Evolutionary conservation across 305 asterid species (phyloP).

Genomic region (Solanum chacoense): DNA sequence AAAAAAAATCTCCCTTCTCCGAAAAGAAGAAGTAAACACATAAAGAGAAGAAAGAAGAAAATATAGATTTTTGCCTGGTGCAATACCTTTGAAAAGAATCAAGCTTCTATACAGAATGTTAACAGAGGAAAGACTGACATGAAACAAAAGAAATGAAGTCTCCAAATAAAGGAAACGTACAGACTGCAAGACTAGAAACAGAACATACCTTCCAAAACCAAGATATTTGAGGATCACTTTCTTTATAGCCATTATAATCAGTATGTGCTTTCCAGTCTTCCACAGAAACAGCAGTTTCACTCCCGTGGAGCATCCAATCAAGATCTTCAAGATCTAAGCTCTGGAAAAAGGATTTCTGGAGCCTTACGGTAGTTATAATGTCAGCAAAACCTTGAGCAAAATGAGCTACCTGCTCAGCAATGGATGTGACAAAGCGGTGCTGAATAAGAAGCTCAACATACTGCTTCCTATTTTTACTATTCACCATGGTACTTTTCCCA

Average conservation of each 20-base stretch:
- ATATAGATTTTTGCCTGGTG: neutral
- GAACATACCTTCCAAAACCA: conserved; percentile 94
- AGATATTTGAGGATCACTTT: conserved; percentile 65
- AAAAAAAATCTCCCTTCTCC: neutral
- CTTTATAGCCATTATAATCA: conserved; percentile 59
- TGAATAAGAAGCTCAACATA: conserved; percentile 70
- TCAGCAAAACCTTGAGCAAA: conserved; percentile 69
- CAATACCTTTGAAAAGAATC: neutral
- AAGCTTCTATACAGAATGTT: neutral
- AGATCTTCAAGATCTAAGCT: conserved; percentile 72
- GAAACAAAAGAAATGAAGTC: neutral
- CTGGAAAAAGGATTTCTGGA: conserved; percentile 51
- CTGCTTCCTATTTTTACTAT: conserved; percentile 63
- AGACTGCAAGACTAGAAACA: neutral
- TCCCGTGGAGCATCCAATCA: conserved; percentile 77
- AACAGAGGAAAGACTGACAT: neutral
- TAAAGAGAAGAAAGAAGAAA: neutral
- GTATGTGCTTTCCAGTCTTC: conserved; percentile 96
- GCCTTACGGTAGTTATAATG: conserved; percentile 29
- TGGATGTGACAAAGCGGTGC: conserved; percentile 58
- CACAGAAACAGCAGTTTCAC: conserved; percentile 59
- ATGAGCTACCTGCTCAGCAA: conserved; percentile 52
- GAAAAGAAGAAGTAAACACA: neutral
- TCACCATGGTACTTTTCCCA: conserved; percentile 58
- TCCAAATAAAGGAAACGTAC: neutral